These are phyloP conservation scores for Leersia perrieri DNA, from an alignment of 176 grass and related monocot genomes.

Conservation along the genomic window DNA sequence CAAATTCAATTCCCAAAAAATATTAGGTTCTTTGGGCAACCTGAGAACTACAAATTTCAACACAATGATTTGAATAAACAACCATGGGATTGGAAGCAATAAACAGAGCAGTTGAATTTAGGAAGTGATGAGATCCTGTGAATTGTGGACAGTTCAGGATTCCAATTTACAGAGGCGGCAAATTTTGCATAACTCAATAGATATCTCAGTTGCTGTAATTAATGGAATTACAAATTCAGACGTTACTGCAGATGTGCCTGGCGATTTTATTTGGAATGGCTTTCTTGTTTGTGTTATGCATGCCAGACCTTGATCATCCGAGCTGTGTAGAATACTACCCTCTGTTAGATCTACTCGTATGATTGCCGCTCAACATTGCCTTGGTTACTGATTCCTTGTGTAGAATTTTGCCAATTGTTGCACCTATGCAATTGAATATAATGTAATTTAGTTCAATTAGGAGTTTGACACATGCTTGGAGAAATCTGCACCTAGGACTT, in stretches of 20 bases:
- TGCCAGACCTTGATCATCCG: not conserved
- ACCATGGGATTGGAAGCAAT: not conserved
- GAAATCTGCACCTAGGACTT: not conserved
- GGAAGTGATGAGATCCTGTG: not conserved
- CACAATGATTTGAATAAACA: not conserved
- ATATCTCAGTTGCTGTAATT: not conserved
- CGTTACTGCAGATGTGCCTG: not conserved
- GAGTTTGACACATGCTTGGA: not conserved
- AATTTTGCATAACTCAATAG: not conserved
- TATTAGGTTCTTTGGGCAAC: no score
- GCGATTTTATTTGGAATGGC: not conserved
- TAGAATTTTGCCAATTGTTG: no score
- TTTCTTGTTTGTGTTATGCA: not conserved
- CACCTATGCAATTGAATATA: no score
- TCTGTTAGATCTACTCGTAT: not conserved
- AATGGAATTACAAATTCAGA: not conserved
- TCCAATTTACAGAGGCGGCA: not conserved
- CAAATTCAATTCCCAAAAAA: no score
- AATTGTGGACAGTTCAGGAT: not conserved
- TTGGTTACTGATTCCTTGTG: not conserved
- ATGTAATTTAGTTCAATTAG: no score
- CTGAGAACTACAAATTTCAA: no score
- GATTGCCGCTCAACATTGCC: not conserved
- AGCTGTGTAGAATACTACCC: not conserved
- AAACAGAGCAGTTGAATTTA: not conserved